Conservation (phyloP, 352 stramenopile genomes). For the Globisporangium radiosum region DNA sequence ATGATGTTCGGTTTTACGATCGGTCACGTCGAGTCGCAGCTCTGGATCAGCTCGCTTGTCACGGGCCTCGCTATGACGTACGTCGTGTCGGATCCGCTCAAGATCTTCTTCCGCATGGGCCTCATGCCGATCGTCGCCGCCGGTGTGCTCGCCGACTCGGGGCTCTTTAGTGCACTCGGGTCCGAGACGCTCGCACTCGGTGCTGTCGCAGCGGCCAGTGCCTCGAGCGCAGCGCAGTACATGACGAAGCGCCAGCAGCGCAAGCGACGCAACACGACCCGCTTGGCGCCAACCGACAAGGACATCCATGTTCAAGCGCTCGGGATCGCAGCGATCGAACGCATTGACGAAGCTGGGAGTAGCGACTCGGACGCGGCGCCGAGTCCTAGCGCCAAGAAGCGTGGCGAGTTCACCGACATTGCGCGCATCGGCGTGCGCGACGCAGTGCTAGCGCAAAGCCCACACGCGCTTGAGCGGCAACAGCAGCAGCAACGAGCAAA, state of each 20-base stretch:
- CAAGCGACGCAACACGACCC: conserved; percentile 13
- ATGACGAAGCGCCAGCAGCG: conserved; percentile 26
- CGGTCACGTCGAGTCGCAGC: conserved; percentile 43
- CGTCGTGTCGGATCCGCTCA: conserved; percentile 55
- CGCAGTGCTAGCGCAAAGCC: conserved; percentile 7
- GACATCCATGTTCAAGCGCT: conserved; percentile 14
- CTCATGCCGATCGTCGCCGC: conserved; percentile 59
- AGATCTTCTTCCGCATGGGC: conserved; percentile 66
- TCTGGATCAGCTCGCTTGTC: conserved; percentile 56
- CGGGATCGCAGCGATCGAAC: conserved; percentile 9
- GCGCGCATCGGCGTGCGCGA: conserved; percentile 14
- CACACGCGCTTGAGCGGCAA: neutral
- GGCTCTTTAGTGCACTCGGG: conserved; percentile 47
- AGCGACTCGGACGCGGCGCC: neutral
- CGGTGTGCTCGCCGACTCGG: conserved; percentile 39
- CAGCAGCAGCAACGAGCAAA: conserved; percentile 4
- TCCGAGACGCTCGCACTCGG: conserved; percentile 41
- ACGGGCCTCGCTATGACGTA: conserved; percentile 51
- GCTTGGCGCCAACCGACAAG: conserved; percentile 23
- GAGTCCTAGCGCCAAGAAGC: neutral
- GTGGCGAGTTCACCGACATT: conserved; percentile 33
- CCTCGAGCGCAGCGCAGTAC: conserved; percentile 39
- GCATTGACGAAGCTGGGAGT: conserved; percentile 7
- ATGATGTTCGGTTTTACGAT: conserved; percentile 67
- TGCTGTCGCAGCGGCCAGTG: conserved; percentile 32